Conservation (phyloP, 805 yeast species). For the Starmerella geochares region DNA sequence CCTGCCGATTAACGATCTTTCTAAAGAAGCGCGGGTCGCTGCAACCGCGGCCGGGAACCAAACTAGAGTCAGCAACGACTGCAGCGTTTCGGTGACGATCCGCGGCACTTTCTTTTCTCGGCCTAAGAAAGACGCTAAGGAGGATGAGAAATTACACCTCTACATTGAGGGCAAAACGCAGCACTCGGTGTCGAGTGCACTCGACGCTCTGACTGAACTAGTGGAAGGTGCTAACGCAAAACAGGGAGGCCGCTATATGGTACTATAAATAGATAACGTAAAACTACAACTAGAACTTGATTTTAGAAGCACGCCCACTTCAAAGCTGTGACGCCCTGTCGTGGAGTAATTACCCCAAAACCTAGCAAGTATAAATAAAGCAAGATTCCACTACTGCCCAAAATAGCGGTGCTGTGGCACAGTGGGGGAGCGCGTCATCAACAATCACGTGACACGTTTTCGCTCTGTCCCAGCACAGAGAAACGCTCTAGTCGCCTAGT, state of each 20-base stretch:
- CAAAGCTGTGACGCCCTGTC: too few relatives aligned
- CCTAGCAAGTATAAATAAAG: background rate
- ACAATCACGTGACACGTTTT: constrained; percentile 2
- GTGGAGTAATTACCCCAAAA: background rate
- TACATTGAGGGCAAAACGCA: constrained; percentile 67
- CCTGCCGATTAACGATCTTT: constrained; percentile 72
- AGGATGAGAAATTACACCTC: constrained; percentile 51
- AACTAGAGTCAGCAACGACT: constrained; percentile 10
- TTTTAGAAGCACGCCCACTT: too few relatives aligned
- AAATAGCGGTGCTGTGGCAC: constrained; percentile 7
- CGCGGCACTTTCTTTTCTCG: constrained; percentile 69
- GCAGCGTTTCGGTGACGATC: constrained; percentile 60
- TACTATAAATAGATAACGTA: too few relatives aligned
- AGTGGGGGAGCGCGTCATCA: background rate
- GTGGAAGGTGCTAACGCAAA: constrained; percentile 2
- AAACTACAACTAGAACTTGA: too few relatives aligned
- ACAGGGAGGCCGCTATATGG: constrained; percentile 11
- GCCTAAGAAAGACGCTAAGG: constrained; percentile 30
- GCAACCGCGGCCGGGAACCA: constrained; percentile 22
- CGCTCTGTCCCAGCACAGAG: background rate
- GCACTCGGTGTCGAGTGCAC: constrained; percentile 36
- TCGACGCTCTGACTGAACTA: constrained; percentile 11
- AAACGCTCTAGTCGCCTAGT: constrained; percentile 25
- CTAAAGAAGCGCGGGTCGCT: constrained; percentile 38
- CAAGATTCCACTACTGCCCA: background rate